A percentile compares a stretch with the other conserved stretches of the same genome.
phyloP scores from a whole-genome alignment of 768 basidiomycete genomes.

The Rhodotorula toruloides region DNA sequence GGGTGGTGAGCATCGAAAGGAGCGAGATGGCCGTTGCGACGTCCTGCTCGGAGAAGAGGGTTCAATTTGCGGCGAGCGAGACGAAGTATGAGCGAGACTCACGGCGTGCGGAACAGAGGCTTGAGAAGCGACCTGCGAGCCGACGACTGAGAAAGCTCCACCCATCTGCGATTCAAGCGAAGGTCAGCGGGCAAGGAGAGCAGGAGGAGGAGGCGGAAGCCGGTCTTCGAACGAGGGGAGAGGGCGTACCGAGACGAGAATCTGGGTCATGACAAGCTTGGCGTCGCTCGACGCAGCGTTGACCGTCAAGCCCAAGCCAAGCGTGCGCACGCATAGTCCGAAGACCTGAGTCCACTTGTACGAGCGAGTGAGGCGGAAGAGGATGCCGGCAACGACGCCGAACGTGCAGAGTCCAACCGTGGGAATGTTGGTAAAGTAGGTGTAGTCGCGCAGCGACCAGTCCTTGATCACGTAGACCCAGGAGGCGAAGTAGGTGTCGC shows the following conservation, averaged over 20 bases:
- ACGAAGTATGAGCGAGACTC: conserved; percentile 46
- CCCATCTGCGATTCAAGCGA: conserved; percentile 45
- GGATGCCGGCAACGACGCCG: conserved; percentile 44
- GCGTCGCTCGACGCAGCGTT: too few relatives aligned
- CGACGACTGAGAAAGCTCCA: conserved; percentile 45
- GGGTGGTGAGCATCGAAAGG: not conserved
- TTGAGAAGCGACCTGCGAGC: conserved; percentile 46
- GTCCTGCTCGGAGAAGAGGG: too few relatives aligned
- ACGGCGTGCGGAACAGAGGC: conserved; percentile 48
- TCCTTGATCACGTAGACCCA: too few relatives aligned
- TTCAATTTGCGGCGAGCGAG: conserved; percentile 45
- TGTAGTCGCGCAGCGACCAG: too few relatives aligned
- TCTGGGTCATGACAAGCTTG: not conserved
- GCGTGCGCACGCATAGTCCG: conserved; percentile 42
- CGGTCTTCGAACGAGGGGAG: conserved; percentile 33
- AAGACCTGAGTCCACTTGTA: conserved; percentile 46
- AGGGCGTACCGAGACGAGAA: not conserved
- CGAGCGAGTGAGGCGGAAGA: conserved; percentile 44
- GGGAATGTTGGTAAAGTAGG: conserved; percentile 28
- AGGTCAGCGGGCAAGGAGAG: too few relatives aligned
- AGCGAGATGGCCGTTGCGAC: too few relatives aligned
- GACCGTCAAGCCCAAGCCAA: conserved; percentile 31
- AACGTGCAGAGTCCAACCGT: conserved; percentile 41
- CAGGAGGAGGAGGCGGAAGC: conserved; percentile 23
- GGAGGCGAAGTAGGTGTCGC: too few relatives aligned